Percentiles rank a stretch among this genome's conserved stretches.
Conservation (phyloP, 768 basidiomycete species). For the Xerocomellus amylosporus region DNA sequence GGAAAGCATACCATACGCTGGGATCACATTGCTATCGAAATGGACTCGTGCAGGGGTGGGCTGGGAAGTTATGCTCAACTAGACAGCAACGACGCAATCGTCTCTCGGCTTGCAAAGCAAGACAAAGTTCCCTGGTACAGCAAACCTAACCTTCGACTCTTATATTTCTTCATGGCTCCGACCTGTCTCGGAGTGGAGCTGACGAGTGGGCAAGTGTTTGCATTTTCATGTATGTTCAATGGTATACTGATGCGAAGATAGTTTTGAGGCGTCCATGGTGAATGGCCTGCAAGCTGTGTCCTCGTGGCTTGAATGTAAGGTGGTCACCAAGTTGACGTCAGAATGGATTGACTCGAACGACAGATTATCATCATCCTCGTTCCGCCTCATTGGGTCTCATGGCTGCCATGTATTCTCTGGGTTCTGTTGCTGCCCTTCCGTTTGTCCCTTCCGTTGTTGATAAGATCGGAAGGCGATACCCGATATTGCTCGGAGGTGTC, state of each 20-base stretch:
- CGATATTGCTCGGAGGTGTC: not conserved
- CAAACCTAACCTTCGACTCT: slow-evolving; percentile 53
- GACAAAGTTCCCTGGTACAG: slow-evolving; percentile 55
- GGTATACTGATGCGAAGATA: not conserved
- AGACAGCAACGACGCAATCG: slow-evolving; percentile 10
- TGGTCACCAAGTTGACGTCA: not conserved
- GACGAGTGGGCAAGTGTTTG: slow-evolving; percentile 2
- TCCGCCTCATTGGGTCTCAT: slow-evolving; percentile 55
- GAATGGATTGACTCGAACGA: not conserved
- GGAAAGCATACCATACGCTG: too few species aligned
- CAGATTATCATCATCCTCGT: slow-evolving; percentile 53
- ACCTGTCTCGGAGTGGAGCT: slow-evolving; percentile 18
- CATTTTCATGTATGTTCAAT: not conserved
- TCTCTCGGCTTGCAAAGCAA: slow-evolving; percentile 27
- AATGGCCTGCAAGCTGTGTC: slow-evolving; percentile 60
- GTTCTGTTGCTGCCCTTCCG: slow-evolving; percentile 51
- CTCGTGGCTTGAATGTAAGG: slow-evolving; percentile 53
- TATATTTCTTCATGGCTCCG: slow-evolving; percentile 58
- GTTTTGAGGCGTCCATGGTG: slow-evolving; percentile 49
- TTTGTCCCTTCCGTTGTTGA: slow-evolving; percentile 19
- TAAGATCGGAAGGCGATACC: not conserved
- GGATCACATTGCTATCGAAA: not conserved
- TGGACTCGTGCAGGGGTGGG: not conserved
- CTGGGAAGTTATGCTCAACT: not conserved
- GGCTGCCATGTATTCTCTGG: slow-evolving; percentile 57